Conservation (phyloP, 768 basidiomycete genomes). For the Russula compacta region DNA sequence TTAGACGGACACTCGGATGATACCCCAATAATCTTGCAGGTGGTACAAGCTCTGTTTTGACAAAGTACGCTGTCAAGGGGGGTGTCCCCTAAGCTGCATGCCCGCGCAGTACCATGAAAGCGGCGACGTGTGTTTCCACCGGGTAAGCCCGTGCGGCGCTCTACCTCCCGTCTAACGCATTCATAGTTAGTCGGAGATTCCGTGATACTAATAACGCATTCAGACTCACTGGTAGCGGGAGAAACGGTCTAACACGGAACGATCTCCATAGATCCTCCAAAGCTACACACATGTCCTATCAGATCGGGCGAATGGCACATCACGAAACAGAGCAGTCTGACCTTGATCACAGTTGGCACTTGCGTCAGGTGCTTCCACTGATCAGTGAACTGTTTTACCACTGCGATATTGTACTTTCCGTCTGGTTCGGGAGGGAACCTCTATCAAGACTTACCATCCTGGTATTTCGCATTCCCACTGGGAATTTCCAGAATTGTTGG, state of each 20-base stretch:
- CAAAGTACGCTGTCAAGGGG: slow-evolving; percentile 15
- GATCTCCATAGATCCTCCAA: slow-evolving; percentile 21
- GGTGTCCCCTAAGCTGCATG: slow-evolving; percentile 22
- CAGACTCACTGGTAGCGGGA: slow-evolving; percentile 20
- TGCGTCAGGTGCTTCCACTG: slow-evolving; percentile 22
- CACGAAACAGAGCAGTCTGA: not conserved
- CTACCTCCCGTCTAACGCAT: slow-evolving; percentile 14
- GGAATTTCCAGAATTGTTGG: slow-evolving; percentile 16
- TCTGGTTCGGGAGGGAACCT: not conserved
- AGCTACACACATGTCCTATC: slow-evolving; percentile 10
- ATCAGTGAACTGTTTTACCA: slow-evolving; percentile 18
- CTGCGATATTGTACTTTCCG: slow-evolving; percentile 1
- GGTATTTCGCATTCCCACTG: slow-evolving; percentile 1
- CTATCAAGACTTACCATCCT: slow-evolving; percentile 6
- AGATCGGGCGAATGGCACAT: not conserved
- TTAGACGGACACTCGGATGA: too few species aligned
- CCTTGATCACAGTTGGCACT: slow-evolving; percentile 17
- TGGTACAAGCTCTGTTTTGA: slow-evolving; percentile 9
- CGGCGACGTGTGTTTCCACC: slow-evolving; percentile 23
- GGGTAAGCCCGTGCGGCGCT: not conserved
- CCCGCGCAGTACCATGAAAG: slow-evolving; percentile 25
- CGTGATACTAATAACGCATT: not conserved
- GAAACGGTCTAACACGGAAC: slow-evolving; percentile 16
- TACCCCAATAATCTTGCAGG: slow-evolving; percentile 23
- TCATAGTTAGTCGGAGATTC: not conserved